These are phyloP conservation scores for Lycium barbarum DNA, from an alignment of 257 asterid genomes.

Conservation along the genomic window DNA sequence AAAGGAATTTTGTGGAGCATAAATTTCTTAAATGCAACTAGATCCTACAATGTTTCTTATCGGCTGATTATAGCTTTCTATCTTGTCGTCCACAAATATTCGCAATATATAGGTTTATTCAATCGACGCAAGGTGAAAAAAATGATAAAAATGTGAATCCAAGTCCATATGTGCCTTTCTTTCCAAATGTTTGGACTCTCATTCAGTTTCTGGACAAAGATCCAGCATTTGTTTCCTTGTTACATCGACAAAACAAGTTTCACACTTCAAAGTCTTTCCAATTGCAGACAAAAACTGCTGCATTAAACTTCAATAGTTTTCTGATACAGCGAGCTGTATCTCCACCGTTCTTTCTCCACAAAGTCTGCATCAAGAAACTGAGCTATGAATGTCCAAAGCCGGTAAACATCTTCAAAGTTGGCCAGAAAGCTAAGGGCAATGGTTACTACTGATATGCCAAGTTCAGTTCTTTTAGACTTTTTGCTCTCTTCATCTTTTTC, in stretches of 20 bases:
- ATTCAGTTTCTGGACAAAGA: not conserved
- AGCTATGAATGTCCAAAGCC: conserved; percentile 84
- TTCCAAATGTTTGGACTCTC: conserved; percentile 15
- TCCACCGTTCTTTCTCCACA: conserved; percentile 95
- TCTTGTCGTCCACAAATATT: not conserved
- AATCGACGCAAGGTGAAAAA: not conserved
- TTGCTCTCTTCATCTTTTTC: conserved; percentile 38
- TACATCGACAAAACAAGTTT: not conserved
- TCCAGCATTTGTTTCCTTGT: not conserved
- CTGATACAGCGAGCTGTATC: conserved; percentile 84
- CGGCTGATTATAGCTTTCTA: not conserved
- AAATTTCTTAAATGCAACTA: not conserved
- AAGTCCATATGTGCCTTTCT: not conserved
- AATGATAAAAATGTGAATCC: not conserved
- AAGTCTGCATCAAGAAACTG: conserved; percentile 92
- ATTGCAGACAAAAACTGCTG: not conserved
- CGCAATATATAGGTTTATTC: not conserved
- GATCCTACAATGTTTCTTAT: not conserved
- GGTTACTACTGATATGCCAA: conserved; percentile 63
- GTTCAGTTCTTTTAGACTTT: conserved; percentile 40
- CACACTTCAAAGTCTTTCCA: not conserved
- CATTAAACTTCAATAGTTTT: conserved; percentile 70
- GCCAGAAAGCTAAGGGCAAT: conserved; percentile 80
- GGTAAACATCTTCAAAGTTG: conserved; percentile 77
- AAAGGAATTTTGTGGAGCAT: not conserved